phyloP scores from a whole-genome alignment of 352 stramenopile genomes.

The Globisporangium paroecandrum region DNA sequence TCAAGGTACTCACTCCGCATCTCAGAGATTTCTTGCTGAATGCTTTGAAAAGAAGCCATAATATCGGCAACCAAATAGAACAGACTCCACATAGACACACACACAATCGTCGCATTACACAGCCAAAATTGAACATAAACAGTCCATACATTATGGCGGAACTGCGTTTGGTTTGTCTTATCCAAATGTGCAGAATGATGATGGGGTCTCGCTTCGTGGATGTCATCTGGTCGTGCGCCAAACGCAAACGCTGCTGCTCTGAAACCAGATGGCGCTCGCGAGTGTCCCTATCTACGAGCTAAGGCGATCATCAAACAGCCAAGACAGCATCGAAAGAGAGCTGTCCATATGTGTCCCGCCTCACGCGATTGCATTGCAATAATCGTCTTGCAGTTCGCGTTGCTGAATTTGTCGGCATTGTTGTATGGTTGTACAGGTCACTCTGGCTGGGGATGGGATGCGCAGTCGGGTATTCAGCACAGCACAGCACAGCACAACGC shows the following conservation, averaged over 20 bases:
- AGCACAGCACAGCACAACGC: neutral
- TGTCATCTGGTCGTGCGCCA: neutral
- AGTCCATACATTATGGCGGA: too few relatives aligned
- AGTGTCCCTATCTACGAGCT: neutral
- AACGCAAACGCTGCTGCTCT: neutral
- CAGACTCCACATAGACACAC: too few relatives aligned
- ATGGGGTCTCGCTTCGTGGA: too few relatives aligned
- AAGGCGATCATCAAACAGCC: neutral
- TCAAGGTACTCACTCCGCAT: too few relatives aligned
- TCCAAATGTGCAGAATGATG: too few relatives aligned
- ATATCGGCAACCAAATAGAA: too few relatives aligned
- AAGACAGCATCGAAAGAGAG: neutral
- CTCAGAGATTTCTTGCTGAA: too few relatives aligned
- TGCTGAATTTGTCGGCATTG: neutral
- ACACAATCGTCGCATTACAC: too few relatives aligned
- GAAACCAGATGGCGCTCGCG: neutral
- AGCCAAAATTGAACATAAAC: too few relatives aligned
- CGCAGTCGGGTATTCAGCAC: neutral
- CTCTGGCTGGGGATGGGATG: neutral
- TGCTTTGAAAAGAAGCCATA: too few relatives aligned
- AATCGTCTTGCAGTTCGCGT: neutral
- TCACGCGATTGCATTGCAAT: neutral
- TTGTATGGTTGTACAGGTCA: neutral
- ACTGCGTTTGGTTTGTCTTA: too few relatives aligned
- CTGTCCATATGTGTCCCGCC: neutral